phyloP scores from a whole-genome alignment of 257 asterid genomes.

The Dorcoceras hygrometricum region DNA sequence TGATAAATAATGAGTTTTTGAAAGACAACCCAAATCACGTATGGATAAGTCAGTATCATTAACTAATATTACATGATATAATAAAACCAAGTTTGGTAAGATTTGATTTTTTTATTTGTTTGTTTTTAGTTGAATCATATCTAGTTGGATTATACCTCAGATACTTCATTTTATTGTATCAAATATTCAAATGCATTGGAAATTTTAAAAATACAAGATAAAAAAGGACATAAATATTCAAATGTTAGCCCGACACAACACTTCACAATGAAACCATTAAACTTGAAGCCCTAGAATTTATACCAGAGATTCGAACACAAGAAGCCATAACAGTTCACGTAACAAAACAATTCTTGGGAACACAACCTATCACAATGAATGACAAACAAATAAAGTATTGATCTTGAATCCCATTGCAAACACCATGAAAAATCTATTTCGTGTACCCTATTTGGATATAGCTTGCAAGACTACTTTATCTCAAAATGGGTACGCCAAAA shows the following conservation, averaged over 20 bases:
- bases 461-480: background rate
- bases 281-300: background rate
- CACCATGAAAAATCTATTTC: conserved; percentile 6
- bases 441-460: conserved; percentile 5
- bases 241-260: conserved; percentile 16
- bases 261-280: conserved; percentile 6
- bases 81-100: no score
- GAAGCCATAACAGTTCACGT: background rate
- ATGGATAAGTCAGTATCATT: no score
- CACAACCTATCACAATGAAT: background rate
- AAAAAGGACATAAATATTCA: no score
- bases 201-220: no score
- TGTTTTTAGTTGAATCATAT: no score
- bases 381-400: conserved; percentile 6
- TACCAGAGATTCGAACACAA: background rate
- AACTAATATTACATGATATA: no score
- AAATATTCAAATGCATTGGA: no score
- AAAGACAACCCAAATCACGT: no score
- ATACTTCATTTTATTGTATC: no score
- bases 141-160: no score
- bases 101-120: no score
- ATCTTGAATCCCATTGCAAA: conserved; percentile 16
- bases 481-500: conserved; percentile 20
- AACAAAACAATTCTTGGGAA: background rate
- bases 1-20: no score